These are phyloP conservation scores for Leccinum subrobustum DNA, from an alignment of 1,284 basidiomycete genomes.

Conservation along the genomic window DNA sequence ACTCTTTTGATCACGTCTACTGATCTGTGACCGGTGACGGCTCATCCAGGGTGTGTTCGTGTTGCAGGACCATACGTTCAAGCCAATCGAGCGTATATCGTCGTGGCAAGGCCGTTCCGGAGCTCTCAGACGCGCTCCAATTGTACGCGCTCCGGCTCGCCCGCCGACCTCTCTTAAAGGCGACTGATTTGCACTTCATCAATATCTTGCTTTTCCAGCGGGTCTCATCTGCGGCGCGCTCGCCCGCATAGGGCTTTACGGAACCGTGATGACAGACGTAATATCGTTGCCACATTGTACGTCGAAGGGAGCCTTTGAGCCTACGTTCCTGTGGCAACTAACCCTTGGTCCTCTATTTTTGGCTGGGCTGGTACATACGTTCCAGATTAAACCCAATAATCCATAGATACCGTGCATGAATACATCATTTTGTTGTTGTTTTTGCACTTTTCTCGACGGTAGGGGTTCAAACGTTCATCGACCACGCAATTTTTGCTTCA, in stretches of 20 bases:
- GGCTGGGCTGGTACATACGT: conserved; percentile 54
- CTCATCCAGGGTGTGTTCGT: conserved; percentile 78
- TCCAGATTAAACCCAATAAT: conserved; percentile 76
- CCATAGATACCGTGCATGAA: conserved; percentile 14
- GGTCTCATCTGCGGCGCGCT: conserved; percentile 86
- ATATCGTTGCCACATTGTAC: conserved; percentile 82
- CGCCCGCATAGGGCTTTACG: conserved; percentile 71
- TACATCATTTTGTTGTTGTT: neutral
- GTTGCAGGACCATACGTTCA: conserved; percentile 88
- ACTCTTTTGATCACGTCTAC: neutral
- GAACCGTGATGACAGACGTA: conserved; percentile 75
- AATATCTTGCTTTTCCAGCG: conserved; percentile 80
- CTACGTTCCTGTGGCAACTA: neutral
- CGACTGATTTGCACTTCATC: neutral
- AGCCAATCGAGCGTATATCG: conserved; percentile 78
- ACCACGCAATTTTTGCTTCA: neutral
- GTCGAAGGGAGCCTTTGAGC: neutral
- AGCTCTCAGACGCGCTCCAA: conserved; percentile 67
- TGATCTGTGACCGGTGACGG: too few species aligned
- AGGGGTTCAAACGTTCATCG: neutral
- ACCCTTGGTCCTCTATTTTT: neutral
- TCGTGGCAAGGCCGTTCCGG: conserved; percentile 75
- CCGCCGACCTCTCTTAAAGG: neutral
- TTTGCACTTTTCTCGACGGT: neutral
- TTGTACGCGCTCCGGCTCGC: conserved; percentile 47